A percentile compares a stretch with the other conserved stretches of the same genome.
phyloP scores from a whole-genome alignment of 768 basidiomycete species.

The Pluteus cervinus region DNA sequence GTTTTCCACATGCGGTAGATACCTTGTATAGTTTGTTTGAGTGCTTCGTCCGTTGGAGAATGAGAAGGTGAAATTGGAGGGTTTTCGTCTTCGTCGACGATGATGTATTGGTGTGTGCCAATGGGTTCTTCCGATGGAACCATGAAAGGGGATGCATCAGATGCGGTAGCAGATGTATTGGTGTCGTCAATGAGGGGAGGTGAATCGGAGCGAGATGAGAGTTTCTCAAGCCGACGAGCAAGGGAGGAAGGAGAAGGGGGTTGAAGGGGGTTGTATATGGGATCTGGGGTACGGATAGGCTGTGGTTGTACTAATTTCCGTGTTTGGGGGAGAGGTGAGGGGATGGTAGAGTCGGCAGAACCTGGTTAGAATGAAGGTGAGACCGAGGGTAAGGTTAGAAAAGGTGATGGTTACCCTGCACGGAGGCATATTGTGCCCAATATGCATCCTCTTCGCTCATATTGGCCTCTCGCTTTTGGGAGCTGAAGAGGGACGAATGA shows the following conservation, averaged over 20 bases:
- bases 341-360: constrained; percentile 66
- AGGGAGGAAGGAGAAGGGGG: constrained; percentile 36
- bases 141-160: constrained; percentile 9
- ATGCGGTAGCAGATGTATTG: constrained; percentile 5
- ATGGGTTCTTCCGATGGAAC: no score
- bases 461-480: constrained; percentile 14
- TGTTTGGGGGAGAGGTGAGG: constrained; percentile 37
- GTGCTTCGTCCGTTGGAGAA: constrained; percentile 27
- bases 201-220: constrained; percentile 20
- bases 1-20: constrained; percentile 57
- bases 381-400: not conserved
- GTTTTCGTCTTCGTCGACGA: constrained; percentile 6
- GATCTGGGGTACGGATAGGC: constrained; percentile 21
- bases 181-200: constrained; percentile 5
- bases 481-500: constrained; percentile 10
- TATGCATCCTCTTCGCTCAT: constrained; percentile 53
- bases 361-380: constrained; percentile 30
- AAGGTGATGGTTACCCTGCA: constrained; percentile 49
- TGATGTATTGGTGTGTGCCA: no score
- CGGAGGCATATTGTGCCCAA: constrained; percentile 67
- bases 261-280: constrained; percentile 32
- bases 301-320: constrained; percentile 15
- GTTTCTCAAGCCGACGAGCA: constrained; percentile 32
- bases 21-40: constrained; percentile 48
- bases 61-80: not conserved